Evolutionary conservation across 805 yeast species (phyloP).

Genomic region (Lachancea thermotolerans): DNA sequence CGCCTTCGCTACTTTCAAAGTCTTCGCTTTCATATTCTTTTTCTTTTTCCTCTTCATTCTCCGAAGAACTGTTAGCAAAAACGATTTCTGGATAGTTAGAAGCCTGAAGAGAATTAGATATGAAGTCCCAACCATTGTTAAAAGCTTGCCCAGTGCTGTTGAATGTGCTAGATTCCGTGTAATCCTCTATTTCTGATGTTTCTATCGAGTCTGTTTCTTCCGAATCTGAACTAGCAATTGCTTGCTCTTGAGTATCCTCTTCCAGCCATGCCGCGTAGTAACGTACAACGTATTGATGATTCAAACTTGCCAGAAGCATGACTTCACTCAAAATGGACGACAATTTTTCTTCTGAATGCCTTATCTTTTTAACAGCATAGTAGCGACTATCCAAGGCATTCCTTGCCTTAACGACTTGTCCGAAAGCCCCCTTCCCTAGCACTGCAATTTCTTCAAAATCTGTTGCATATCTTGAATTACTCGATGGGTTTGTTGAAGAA

Average conservation of each 20-base stretch:
- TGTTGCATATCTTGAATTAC: constrained; percentile 68
- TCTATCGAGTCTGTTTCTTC: constrained; percentile 15
- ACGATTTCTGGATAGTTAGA: constrained; percentile 47
- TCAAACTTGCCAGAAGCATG: constrained; percentile 80
- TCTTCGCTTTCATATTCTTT: constrained; percentile 20
- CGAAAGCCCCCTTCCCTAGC: constrained; percentile 92
- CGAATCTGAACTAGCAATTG: constrained; percentile 30
- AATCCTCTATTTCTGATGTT: not conserved
- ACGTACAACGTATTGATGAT: constrained; percentile 92
- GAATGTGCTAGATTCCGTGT: constrained; percentile 15
- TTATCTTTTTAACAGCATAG: constrained; percentile 89
- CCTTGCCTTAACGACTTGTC: constrained; percentile 96
- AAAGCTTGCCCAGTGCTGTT: constrained; percentile 27
- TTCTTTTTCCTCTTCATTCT: constrained; percentile 23
- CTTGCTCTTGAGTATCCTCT: constrained; percentile 45
- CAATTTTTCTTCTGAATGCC: constrained; percentile 72
- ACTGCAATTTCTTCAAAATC: constrained; percentile 94
- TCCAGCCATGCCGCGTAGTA: constrained; percentile 98
- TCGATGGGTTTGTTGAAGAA: constrained; percentile 27
- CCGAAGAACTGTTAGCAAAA: constrained; percentile 36
- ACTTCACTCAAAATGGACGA: constrained; percentile 85
- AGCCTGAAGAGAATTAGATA: constrained; percentile 51
- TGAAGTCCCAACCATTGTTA: constrained; percentile 50
- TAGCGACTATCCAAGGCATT: constrained; percentile 90
- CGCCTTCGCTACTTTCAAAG: not conserved